Evolutionary conservation across 768 basidiomycete genomes (phyloP).

Genomic region (Chiua virens): DNA sequence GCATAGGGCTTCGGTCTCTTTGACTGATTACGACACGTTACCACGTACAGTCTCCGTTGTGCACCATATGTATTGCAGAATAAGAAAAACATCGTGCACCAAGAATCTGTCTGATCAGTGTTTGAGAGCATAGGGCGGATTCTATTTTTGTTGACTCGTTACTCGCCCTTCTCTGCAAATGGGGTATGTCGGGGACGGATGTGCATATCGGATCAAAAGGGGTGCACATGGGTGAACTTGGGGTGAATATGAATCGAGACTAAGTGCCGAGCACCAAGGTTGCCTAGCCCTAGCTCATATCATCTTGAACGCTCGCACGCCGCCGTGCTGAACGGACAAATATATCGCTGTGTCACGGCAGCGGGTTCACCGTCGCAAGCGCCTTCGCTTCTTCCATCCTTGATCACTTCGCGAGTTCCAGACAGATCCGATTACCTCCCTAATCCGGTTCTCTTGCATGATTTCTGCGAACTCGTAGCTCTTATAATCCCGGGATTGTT

Average conservation of each 20-base stretch:
- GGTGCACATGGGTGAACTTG: background rate
- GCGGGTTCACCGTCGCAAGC: too few relatives aligned
- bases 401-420: background rate
- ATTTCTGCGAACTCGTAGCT: slow-evolving; percentile 24
- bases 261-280: too few relatives aligned
- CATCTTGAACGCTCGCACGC: too few relatives aligned
- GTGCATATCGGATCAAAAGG: background rate
- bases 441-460: slow-evolving; percentile 26
- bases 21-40: slow-evolving; percentile 49
- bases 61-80: slow-evolving; percentile 23
- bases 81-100: slow-evolving; percentile 14
- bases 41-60: slow-evolving; percentile 13
- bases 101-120: slow-evolving; percentile 3
- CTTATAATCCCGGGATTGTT: slow-evolving; percentile 25
- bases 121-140: background rate
- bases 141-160: background rate
- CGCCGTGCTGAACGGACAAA: too few relatives aligned
- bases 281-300: too few relatives aligned
- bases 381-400: too few relatives aligned
- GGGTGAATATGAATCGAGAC: too few relatives aligned
- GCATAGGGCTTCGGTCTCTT: slow-evolving; percentile 90
- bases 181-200: slow-evolving; percentile 10
- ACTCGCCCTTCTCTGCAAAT: background rate
- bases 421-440: slow-evolving; percentile 35
- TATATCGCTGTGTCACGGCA: too few relatives aligned